Evolutionary conservation across 1,139 yeast species (phyloP).

Genomic region (Barnettozyma hawaiiensis): DNA sequence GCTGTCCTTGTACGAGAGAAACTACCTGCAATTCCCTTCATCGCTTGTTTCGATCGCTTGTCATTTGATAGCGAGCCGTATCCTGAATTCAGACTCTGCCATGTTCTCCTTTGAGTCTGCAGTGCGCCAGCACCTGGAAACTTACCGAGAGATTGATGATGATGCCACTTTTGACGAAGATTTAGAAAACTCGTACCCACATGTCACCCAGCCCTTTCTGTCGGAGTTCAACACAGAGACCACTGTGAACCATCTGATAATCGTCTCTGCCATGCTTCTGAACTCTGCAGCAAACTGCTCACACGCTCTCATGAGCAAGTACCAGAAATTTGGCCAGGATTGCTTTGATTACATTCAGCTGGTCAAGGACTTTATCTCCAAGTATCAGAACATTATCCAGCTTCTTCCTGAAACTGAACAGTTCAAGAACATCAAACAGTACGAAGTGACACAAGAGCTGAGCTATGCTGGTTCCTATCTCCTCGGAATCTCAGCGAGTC

Average conservation of each 20-base stretch:
- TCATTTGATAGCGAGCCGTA: slow-evolving; percentile 65
- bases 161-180: slow-evolving; percentile 24
- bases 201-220: slow-evolving; percentile 44
- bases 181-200: slow-evolving; percentile 37
- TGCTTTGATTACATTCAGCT: slow-evolving; percentile 12
- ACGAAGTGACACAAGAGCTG: slow-evolving; percentile 11
- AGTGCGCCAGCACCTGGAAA: slow-evolving; percentile 10
- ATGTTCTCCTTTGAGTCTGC: slow-evolving; percentile 26
- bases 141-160: slow-evolving; percentile 20
- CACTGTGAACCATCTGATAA: slow-evolving; percentile 40
- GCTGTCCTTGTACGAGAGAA: slow-evolving; percentile 65
- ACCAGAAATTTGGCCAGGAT: slow-evolving; percentile 28
- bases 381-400: slow-evolving; percentile 9
- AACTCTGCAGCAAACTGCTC: slow-evolving; percentile 44
- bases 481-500: slow-evolving; percentile 16
- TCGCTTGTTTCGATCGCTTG: slow-evolving; percentile 66
- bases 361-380: slow-evolving; percentile 9
- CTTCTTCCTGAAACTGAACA: slow-evolving; percentile 16
- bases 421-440: slow-evolving; percentile 15
- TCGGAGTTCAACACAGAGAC: slow-evolving; percentile 40
- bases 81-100: slow-evolving; percentile 39
- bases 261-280: slow-evolving; percentile 41
- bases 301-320: slow-evolving; percentile 51
- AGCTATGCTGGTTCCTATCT: slow-evolving; percentile 15
- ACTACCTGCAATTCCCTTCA: slow-evolving; percentile 55